Evolutionary conservation across 768 basidiomycete genomes (phyloP).

Genomic region (Russula sp.): DNA sequence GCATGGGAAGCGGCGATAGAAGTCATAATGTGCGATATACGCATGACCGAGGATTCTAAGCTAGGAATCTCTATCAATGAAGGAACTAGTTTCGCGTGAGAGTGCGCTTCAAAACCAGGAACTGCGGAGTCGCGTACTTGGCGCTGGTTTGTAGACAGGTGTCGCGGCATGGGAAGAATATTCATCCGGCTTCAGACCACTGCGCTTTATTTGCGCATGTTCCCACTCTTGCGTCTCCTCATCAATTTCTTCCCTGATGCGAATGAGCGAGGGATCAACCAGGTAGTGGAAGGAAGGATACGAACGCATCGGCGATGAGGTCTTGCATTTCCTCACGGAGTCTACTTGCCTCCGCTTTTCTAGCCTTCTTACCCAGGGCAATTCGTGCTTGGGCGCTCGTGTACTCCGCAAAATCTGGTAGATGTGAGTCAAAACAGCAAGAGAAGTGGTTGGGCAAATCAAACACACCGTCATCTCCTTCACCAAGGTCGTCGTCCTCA

Average conservation of each 20-base stretch:
- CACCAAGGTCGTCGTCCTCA: constrained; percentile 85
- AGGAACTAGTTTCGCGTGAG: constrained; percentile 49
- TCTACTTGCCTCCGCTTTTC: constrained; percentile 62
- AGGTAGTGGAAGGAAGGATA: constrained; percentile 16
- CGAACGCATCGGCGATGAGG: constrained; percentile 77
- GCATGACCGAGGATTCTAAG: constrained; percentile 53
- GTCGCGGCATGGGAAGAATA: constrained; percentile 37
- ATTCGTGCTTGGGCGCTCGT: constrained; percentile 85
- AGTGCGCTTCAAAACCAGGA: constrained; percentile 7
- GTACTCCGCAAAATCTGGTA: constrained; percentile 75
- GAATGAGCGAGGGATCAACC: constrained; percentile 12
- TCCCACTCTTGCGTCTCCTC: constrained; percentile 87
- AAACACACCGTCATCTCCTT: constrained; percentile 76
- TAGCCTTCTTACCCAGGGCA: constrained; percentile 76
- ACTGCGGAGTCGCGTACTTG: constrained; percentile 45
- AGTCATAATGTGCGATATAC: constrained; percentile 54
- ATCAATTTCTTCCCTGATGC: constrained; percentile 64
- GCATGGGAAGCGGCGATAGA: constrained; percentile 65
- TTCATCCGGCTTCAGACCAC: constrained; percentile 48
- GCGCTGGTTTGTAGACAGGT: constrained; percentile 61
- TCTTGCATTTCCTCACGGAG: constrained; percentile 68
- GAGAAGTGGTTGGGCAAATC: neutral
- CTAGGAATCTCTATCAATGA: constrained; percentile 54
- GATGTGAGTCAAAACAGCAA: neutral
- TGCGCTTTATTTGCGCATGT: constrained; percentile 72